These are phyloP conservation scores for Candida succiphila DNA, from an alignment of 805 yeast genomes.

Conservation along the genomic window DNA sequence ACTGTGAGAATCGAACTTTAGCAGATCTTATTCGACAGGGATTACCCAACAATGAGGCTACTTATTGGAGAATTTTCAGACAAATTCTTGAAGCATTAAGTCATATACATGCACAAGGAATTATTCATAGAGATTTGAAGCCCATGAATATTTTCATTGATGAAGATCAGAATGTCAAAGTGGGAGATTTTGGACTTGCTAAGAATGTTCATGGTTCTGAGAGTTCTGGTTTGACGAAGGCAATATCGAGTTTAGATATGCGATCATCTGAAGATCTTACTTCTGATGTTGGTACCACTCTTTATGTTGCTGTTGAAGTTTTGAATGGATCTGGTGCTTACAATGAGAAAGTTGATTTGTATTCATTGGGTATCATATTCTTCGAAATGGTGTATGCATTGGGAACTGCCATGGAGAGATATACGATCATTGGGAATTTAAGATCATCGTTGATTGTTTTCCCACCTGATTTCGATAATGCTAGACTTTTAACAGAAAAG, in stretches of 20 bases:
- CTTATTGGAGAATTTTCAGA: slow-evolving; percentile 83
- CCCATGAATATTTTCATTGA: slow-evolving; percentile 96
- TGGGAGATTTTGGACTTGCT: slow-evolving; percentile 97
- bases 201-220: slow-evolving; percentile 62
- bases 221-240: slow-evolving; percentile 15
- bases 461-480: slow-evolving; percentile 55
- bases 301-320: slow-evolving; percentile 89
- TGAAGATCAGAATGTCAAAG: slow-evolving; percentile 76
- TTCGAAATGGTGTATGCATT: slow-evolving; percentile 88
- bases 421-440: slow-evolving; percentile 54
- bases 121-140: slow-evolving; percentile 89
- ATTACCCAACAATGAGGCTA: slow-evolving; percentile 57
- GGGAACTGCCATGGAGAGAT: slow-evolving; percentile 92
- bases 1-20: slow-evolving; percentile 90
- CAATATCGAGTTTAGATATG: slow-evolving; percentile 7
- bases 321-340: slow-evolving; percentile 64
- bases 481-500: slow-evolving; percentile 46
- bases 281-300: slow-evolving; percentile 87
- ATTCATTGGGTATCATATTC: slow-evolving; percentile 87
- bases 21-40: slow-evolving; percentile 75
- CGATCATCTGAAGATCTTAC: slow-evolving; percentile 62
- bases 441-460: slow-evolving; percentile 53
- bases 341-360: slow-evolving; percentile 92
- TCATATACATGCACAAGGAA: slow-evolving; percentile 88
- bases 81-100: slow-evolving; percentile 84